Base-by-base conservation (phyloP, 139 green algal genomes). In the Deuterostichococcus epilithicus region DNA sequence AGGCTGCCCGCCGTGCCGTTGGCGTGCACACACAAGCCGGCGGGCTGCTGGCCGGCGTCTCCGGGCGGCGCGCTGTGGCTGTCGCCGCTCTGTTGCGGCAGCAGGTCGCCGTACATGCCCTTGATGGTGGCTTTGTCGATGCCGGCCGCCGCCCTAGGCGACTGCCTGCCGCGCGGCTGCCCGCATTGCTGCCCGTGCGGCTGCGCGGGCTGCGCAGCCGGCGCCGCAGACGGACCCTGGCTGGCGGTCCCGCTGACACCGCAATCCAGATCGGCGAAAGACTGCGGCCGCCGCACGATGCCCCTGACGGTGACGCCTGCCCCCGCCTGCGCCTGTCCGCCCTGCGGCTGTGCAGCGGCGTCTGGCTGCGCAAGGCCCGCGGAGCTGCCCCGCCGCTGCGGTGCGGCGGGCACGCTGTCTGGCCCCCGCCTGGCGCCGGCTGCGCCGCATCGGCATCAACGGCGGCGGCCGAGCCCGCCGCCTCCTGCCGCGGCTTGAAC, bases 401-500 rank as follows among this genome's bases (percentile, higher is more conserved):
- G 10, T 63, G 52, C 52, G 52, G 20, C 5, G 3, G 52, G 52
- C 8, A 20, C 20, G 52, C 52, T 28, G 8, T 63, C 52, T 28
- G 8, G 52, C 20, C 18, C 3, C 18, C 52, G 3, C 28, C 10
- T 63, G 52, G 10, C 52, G 10, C 52, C 52, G 52, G 52, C 52
- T n/a, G 52, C 18, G 52, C 52, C 18, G 52, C 52, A 5, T 13
- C 20, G 26, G 58, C 30, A 36, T 30, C 59, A 6, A 2, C 58
- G 37, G 59, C 65, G 58, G 42, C 32, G 63, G 30, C 68, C 23
- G 65, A 26, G 39, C 58, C 42, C 42, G 42, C 42, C 42, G 42
- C 42, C 13, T 8, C 42, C 52, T 63, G 52, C 52, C 28, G 52
- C 52, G 79, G 79, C 68, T 68, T 70, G 76, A 90, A 88, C 37